Percentiles rank a stretch among this genome's conserved stretches.
phyloP scores from a whole-genome alignment of 768 basidiomycete genomes.

The Hortiboletus flavorubellus region DNA sequence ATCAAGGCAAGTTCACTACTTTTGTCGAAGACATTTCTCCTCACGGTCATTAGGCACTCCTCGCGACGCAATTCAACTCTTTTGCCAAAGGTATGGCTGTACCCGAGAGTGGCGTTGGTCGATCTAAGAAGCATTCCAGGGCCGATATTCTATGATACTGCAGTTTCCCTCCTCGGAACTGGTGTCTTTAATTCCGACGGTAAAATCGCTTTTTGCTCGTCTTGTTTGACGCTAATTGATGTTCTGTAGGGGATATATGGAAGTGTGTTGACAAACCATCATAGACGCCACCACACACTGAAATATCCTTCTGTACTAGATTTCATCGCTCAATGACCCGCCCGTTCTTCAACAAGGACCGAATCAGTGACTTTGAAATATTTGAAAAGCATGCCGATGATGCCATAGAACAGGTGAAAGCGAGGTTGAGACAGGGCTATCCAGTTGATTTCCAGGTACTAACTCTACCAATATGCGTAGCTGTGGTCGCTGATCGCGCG shows the following conservation, averaged over 20 bases:
- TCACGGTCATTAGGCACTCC: conserved; percentile 35
- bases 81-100: conserved; percentile 38
- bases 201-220: conserved; percentile 8
- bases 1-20: conserved; percentile 33
- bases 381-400: conserved; percentile 51
- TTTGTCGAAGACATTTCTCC: not conserved
- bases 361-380: conserved; percentile 52
- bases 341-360: conserved; percentile 53
- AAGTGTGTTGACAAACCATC: conserved; percentile 36
- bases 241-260: conserved; percentile 49
- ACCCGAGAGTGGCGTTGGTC: conserved; percentile 6
- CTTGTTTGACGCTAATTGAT: not conserved
- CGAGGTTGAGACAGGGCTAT: conserved; percentile 43
- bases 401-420: conserved; percentile 43
- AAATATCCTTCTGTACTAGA: conserved; percentile 25
- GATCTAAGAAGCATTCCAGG: conserved; percentile 22
- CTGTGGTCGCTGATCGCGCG: not conserved
- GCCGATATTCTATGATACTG: conserved; percentile 5
- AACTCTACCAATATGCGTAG: not conserved
- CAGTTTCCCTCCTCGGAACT: conserved; percentile 44
- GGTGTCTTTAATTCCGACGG: conserved; percentile 63
- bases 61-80: conserved; percentile 43
- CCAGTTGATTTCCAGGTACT: conserved; percentile 55
- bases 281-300: not conserved
- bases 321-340: conserved; percentile 46